Conservation (phyloP, 2,329 filamentous ascomycete genomes). For the Colletotrichum graminicola region DNA sequence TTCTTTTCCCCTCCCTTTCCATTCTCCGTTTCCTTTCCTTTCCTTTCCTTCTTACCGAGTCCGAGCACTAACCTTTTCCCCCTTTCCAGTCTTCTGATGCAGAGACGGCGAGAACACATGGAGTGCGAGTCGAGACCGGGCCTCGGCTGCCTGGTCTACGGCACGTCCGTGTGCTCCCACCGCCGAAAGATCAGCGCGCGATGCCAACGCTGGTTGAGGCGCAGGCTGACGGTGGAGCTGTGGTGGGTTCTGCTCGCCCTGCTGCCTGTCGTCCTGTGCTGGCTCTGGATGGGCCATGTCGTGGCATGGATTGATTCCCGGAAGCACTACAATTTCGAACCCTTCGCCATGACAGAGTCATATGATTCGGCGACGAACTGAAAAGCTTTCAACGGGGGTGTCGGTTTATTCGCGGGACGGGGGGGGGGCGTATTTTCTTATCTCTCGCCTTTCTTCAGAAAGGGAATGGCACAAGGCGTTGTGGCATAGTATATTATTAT, state of each 20-base stretch:
- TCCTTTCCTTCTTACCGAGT: no score
- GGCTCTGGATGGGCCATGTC: conserved; percentile 51
- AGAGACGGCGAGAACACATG: conserved; percentile 68
- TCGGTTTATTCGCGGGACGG: neutral
- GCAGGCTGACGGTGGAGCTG: conserved; percentile 59
- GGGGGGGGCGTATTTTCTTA: no score
- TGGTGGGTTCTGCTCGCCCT: conserved; percentile 63
- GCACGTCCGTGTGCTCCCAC: conserved; percentile 62
- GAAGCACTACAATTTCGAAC: neutral
- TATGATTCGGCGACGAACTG: neutral
- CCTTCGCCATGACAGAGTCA: neutral
- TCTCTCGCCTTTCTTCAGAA: neutral
- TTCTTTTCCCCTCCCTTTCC: neutral
- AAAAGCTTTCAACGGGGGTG: no score
- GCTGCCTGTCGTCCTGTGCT: conserved; percentile 55
- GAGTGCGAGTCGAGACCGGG: conserved; percentile 71
- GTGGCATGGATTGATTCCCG: neutral
- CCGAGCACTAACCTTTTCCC: neutral
- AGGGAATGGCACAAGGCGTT: neutral
- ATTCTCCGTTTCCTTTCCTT: neutral
- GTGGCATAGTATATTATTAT: neutral
- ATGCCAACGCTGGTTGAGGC: conserved; percentile 59
- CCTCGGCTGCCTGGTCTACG: conserved; percentile 67
- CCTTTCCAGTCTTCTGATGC: conserved; percentile 66
- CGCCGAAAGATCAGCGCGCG: conserved; percentile 59